Evolutionary conservation across 768 basidiomycete genomes (phyloP), one percentile per base, ranked within the genome.

Genomic region (Trametes elegans): DNA sequence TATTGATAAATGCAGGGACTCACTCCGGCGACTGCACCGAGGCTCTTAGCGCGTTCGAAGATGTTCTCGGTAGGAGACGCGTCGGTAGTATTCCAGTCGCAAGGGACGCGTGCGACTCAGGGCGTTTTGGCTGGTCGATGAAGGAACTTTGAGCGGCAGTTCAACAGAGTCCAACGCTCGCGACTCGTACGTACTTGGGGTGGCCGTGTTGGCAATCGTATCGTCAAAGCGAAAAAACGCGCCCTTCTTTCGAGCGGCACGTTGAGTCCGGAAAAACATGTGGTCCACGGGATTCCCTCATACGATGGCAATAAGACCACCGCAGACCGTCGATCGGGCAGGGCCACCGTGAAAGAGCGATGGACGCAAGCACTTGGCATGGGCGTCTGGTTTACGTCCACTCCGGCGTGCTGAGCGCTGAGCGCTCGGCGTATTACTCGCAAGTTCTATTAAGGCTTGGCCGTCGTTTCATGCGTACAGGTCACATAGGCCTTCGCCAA

Each of bases 101-200:
- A 95, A 4, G 83, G 79, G 44, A 96, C 80, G 58, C 93, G 78
- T 14, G 93, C 93, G 63, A 97, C 87, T 92, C 93, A 97, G 4
- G 93, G 91, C 0, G 92, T 90, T 9, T 72, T 75, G 3, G 89
- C 87, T 55, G 9, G 13, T 19, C 1, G 9, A 14, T 18, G 11
- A 10, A 7, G 3, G 34, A 27, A 46, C 23, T 13, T 11, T 14
- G 2, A 8, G 29, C 14, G 42, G 24, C 16, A 43, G 24, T 7
- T 23, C 31, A 28, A 23, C 4, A 10, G 11, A 9, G 11, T 29
- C 10, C 13, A 45, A 13, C 1, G 24, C 24, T 28, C 24, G 5
- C 26, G 14, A 16, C 56, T 27, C 7, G 62, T 81, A 46, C 18
- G 40, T 57, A 68, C 71, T 82, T 77, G 38, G 74, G 77, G 35